Base-by-base conservation (phyloP, 1,284 basidiomycete genomes). In the Boletus mariae region DNA sequence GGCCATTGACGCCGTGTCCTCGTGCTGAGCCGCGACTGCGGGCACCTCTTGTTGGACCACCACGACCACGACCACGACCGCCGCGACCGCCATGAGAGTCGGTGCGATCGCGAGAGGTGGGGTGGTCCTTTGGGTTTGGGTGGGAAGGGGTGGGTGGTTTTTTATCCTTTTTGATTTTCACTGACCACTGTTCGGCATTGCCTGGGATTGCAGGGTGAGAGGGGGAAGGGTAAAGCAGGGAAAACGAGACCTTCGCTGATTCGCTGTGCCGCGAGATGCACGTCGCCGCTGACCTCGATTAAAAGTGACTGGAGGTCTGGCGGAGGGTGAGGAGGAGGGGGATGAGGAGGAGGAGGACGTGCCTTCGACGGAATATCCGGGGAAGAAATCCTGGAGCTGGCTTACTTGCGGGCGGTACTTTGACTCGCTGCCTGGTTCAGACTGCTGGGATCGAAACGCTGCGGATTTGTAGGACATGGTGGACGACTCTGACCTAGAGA, bases 121-220 rank as follows among this genome's bases (percentile, higher is more conserved):
- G 61, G 4, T 78, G 73, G 28, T 84, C 79, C 70, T 83, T 86
- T 40, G 79, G 63, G 53, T 61, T 55, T 56, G 72, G 20, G 40
- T 55, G 72, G 62, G 59, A 61, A 55, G 54, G 59, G 61, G 61
- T 31, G 2, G 70, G 41, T 8, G 66, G 54, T 66, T 88, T 90
- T 78, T 92, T 92, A 68, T 90, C 86, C 77, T 92, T 94, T 82
- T 94, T 94, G 70, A 83, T 84, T 61, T 84, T 85, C 59, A 94
- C 92, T 45, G 89, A 84, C 90, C 92, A 95, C 71, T 90, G 90
- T 69, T 87, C 82, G 43, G 80, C 87, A 59, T 80, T 80, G 64
- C 92, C 92, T 93, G 66, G 53, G 51, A 31, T 47, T 13, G 37
- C 31, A 20, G 47, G 55, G 44, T 56, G 52, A 55, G 60, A 51